Evolutionary conservation across 768 basidiomycete genomes (phyloP).

Genomic region (Hemileccinum impolitum): DNA sequence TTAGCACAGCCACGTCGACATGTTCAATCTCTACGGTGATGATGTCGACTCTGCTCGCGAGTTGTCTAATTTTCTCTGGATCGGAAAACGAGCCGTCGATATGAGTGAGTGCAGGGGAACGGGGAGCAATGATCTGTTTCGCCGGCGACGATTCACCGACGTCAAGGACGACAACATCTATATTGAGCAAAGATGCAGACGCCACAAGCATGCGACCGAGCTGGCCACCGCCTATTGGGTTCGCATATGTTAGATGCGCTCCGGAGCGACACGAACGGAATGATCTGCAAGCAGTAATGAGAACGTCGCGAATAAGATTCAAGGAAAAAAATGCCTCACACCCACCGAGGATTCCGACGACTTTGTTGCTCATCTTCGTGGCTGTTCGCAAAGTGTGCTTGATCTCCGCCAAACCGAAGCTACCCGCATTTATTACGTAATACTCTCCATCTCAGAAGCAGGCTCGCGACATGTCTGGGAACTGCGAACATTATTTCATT

Average conservation of each 20-base stretch:
- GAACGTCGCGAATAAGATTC: background rate
- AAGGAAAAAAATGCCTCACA: constrained; percentile 17
- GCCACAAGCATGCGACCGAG: constrained; percentile 95
- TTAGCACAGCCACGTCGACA: constrained; percentile 74
- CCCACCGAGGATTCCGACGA: constrained; percentile 30
- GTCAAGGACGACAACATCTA: constrained; percentile 83
- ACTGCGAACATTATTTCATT: no score
- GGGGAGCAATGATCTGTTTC: constrained; percentile 76
- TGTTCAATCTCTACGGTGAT: constrained; percentile 98
- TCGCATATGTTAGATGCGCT: constrained; percentile 2
- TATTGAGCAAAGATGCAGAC: constrained; percentile 82
- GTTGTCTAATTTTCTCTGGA: constrained; percentile 78
- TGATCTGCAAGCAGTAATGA: constrained; percentile 13
- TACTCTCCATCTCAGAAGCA: no score
- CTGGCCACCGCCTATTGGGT: constrained; percentile 83
- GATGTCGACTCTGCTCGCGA: constrained; percentile 79
- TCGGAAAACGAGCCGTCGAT: constrained; percentile 92
- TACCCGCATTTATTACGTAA: background rate
- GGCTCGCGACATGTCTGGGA: no score
- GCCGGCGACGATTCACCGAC: constrained; percentile 78
- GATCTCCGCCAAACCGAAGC: background rate
- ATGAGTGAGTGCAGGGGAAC: constrained; percentile 50
- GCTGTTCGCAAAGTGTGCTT: background rate
- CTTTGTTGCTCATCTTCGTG: constrained; percentile 23
- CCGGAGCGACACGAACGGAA: background rate